phyloP scores from a whole-genome alignment of 208 protist genomes.

The Trypanosoma conorhini region DNA sequence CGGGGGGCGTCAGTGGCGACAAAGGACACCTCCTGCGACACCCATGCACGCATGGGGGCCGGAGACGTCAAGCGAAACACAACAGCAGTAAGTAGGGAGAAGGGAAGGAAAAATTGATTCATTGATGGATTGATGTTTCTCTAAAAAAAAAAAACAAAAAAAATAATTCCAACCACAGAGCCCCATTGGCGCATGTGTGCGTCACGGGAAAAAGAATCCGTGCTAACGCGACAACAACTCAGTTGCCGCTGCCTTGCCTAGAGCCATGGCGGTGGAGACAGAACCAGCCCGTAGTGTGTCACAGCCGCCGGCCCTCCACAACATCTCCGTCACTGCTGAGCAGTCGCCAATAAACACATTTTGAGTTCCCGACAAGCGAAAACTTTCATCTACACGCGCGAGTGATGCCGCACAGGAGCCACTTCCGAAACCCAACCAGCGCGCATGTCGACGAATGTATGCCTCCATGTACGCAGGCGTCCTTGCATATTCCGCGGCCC shows the following conservation, averaged over 20 bases:
- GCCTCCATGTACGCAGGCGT: conserved; percentile 57
- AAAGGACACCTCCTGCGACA: too few relatives aligned
- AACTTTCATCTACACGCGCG: conserved; percentile 4
- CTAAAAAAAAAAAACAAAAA: not conserved
- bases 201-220: not conserved
- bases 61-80: too few relatives aligned
- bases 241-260: conserved; percentile 42
- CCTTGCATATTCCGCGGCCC: conserved; percentile 31
- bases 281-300: conserved; percentile 55
- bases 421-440: conserved; percentile 82
- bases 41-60: too few relatives aligned
- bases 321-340: conserved; percentile 49
- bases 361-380: conserved; percentile 29
- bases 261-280: conserved; percentile 52
- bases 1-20: not conserved
- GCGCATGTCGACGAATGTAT: conserved; percentile 69
- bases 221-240: conserved; percentile 25
- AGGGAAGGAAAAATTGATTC: conserved; percentile 1
- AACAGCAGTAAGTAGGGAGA: not conserved
- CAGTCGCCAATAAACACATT: conserved; percentile 76
- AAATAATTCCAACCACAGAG: not conserved
- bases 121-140: too few relatives aligned
- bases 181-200: not conserved
- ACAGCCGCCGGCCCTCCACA: conserved; percentile 33
- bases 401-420: conserved; percentile 58